These are phyloP conservation scores for Penicillium palitans DNA, from an alignment of 2,329 filamentous ascomycete genomes.

Conservation along the genomic window DNA sequence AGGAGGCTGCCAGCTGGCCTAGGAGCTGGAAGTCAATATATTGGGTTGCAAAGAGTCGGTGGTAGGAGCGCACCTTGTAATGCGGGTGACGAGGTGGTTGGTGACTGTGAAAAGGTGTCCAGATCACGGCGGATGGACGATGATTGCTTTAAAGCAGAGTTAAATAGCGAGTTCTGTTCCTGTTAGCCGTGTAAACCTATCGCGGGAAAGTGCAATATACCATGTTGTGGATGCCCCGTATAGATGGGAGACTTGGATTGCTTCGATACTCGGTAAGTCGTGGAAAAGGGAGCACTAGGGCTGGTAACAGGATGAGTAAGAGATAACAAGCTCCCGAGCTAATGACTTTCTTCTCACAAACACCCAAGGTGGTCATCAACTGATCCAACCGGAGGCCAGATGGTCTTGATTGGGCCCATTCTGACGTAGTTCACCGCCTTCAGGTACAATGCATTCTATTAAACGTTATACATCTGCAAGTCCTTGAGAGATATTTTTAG, in stretches of 20 bases:
- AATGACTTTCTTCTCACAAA: not conserved
- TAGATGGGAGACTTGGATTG: not conserved
- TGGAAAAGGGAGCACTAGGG: not conserved
- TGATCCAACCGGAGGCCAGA: conserved; percentile 30
- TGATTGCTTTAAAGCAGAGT: conserved; percentile 80
- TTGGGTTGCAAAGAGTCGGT: conserved; percentile 1
- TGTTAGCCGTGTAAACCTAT: not conserved
- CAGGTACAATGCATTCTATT: not conserved
- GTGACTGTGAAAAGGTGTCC: conserved; percentile 64
- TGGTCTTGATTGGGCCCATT: conserved; percentile 34
- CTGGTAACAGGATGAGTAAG: not conserved
- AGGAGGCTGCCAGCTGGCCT: conserved; percentile 74
- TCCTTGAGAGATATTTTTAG: not conserved
- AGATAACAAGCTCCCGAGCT: not conserved
- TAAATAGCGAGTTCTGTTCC: conserved; percentile 75
- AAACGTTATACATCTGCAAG: not conserved
- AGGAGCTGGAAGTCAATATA: conserved; percentile 35
- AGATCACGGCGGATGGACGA: conserved; percentile 77
- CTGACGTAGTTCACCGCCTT: conserved; percentile 40
- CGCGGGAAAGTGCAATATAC: conserved; percentile 1
- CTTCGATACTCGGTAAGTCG: not conserved
- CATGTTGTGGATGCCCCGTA: conserved; percentile 17
- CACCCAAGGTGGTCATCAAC: not conserved
- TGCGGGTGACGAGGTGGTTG: conserved; percentile 59
- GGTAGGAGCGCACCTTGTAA: conserved; percentile 53